Base-by-base conservation (phyloP, 768 basidiomycete species). In the Boletus reticulatus region DNA sequence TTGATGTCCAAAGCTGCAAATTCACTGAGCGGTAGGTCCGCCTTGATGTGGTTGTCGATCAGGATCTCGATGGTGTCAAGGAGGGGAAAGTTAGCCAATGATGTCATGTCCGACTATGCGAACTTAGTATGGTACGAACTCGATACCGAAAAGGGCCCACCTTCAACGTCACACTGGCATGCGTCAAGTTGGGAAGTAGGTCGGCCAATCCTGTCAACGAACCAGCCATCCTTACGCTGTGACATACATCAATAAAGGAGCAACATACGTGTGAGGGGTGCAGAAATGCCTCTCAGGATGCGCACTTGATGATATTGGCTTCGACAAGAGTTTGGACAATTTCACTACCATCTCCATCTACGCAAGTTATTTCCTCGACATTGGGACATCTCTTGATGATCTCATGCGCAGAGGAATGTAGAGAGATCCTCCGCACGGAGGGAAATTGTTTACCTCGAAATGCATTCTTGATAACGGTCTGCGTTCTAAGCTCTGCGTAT, bases 321-420 rank as follows among this genome's bases (percentile, higher is more conserved):
- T 55, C 61, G 53, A 57, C 12, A 42, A 57, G 51, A 7, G 44
- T 49, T 17, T 43, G 24, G 43, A 56, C 16, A 22, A 57, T 27
- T 4, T n/a, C 57, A 11, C 43, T 56, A 16, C 54, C 53, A 8
- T 14, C 16, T 31, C 55, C 60, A 14, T 62, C 38, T 5, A 22
- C 45, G 16, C 55, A 58, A n/a, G 16, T 45, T 34, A 56, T 50
- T 43, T 55, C 38, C 37, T 61, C 57, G 17, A 63, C 19, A 29
- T 48, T 46, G 24, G 54, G 59, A 42, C 54, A 61, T 11, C 48
- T 54, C 22, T 52, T 48, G 53, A 56, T 44, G 22, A 61, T 57
- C 43, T 50, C 41, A 20, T 56, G 54, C 17, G 47, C 55, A 14
- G 42, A 48, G 10, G 17, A 43, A 31, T 53, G 52, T 6, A 57